Base-by-base conservation (phyloP, 2,329 filamentous ascomycete genomes). In the Immersiporthe knoxdaviesiana region DNA sequence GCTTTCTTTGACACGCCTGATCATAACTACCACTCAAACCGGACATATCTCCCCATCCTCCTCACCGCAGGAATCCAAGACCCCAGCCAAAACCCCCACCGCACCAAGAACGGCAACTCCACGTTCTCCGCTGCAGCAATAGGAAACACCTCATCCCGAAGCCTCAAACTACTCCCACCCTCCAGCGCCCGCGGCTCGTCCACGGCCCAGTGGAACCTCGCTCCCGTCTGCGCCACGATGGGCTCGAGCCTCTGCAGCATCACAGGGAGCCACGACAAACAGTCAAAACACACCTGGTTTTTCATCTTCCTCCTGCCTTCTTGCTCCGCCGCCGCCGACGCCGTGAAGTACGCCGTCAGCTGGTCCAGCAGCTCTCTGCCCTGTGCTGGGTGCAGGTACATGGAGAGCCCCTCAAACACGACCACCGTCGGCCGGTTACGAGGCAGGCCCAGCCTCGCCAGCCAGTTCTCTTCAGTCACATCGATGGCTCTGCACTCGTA, bases 221-320 rank as follows among this genome's bases (percentile, higher is more conserved):
- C 67, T 2, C 64, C 64, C 24, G 70, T 71, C 24, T 50, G 69
- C n/a, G 60, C 8, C 2, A 68, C 4, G 30, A 71, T 67, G 47
- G 67, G 67, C 30, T 69, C 68, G 1, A 71, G 11, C 32, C 35
- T 58, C 41, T 71, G 70, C 18, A 52, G 16, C 56, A 62, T 12
- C 2, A 71, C 1, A 1, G 41, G 14, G 24, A 61, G 3, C 67
- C 60, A 67, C 35, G 66, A 63, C n/a, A 70, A 6, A 41, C 67
- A 69, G 65, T 71, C 70, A 27, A 71, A 70, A 6, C 41, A 65
- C 67, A 71, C 47, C 61, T 70, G 70, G 50, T 69, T 68, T n/a
- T n/a, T n/a, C n/a, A n/a, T n/a, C n/a, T n/a, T n/a, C n/a, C n/a
- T n/a, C n/a, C n/a, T n/a, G n/a, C n/a, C n/a, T n/a, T n/a, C n/a